Evolutionary conservation across 1,284 basidiomycete genomes (phyloP).

Genomic region (Termitomyces sp.): DNA sequence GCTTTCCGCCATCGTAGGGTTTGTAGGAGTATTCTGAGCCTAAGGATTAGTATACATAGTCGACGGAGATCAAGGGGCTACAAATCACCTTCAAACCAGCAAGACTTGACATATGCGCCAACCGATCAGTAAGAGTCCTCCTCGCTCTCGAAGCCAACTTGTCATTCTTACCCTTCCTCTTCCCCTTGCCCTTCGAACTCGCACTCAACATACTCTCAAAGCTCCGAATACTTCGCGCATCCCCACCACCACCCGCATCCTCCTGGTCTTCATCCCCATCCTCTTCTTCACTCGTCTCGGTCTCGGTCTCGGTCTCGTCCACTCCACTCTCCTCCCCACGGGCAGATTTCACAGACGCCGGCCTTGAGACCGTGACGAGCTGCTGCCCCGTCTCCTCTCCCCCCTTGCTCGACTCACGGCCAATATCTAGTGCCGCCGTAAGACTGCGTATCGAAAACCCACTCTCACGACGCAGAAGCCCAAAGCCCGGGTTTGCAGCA

Average conservation of each 20-base stretch:
- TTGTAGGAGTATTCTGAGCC: constrained; percentile 43
- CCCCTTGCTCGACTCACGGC: constrained; percentile 28
- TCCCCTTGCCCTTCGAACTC: constrained; percentile 23
- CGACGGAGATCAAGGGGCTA: not conserved
- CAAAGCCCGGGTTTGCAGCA: constrained; percentile 46
- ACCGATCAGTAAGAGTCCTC: constrained; percentile 69
- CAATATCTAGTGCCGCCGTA: constrained; percentile 46
- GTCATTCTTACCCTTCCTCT: constrained; percentile 23
- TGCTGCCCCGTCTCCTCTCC: constrained; percentile 62
- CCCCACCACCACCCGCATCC: constrained; percentile 29
- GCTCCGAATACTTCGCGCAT: constrained; percentile 69
- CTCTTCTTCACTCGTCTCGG: constrained; percentile 29
- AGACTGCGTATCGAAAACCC: constrained; percentile 80
- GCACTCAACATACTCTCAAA: constrained; percentile 78
- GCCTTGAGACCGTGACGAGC: constrained; percentile 58
- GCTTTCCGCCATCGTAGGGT: constrained; percentile 36
- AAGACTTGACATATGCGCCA: constrained; percentile 65
- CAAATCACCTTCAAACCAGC: constrained; percentile 39
- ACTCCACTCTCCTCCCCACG: constrained; percentile 14
- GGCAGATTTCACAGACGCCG: constrained; percentile 44
- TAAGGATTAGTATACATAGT: constrained; percentile 17
- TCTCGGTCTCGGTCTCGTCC: constrained; percentile 30
- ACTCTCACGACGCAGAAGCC: constrained; percentile 63
- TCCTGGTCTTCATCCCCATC: constrained; percentile 27
- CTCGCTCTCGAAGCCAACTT: constrained; percentile 29